Evolutionary conservation across 108 stramenopile species (phyloP), one percentile per base, ranked within the genome.

Genomic region (Parietichytrium sp.): DNA sequence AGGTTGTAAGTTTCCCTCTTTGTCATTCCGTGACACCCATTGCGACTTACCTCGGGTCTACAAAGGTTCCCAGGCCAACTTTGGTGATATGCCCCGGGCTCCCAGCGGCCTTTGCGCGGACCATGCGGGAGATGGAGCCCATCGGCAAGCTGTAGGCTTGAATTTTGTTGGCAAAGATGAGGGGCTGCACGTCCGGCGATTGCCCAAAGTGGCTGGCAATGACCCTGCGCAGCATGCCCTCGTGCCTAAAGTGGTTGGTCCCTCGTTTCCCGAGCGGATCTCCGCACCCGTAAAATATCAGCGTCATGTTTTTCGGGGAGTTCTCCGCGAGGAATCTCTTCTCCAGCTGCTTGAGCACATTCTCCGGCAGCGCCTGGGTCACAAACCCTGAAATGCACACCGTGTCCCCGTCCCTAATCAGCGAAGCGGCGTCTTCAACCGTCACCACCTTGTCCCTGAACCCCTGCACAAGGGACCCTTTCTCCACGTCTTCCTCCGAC

Each of bases 191-290:
- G 79, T 83, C 80, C 16, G 93, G 93, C 29, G 87, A 86, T 83
- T 92, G 92, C 20, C 93, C 92, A 51, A 87, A 94, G 87, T 89
- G 91, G 51, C 87, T 88, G n/a, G 92, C 93, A 72, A 94, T 92
- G 18, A 92, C 85, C n/a, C 93, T 81, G n/a, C 83, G 83, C 2
- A 94, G 79, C 85, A 92, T 88, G 42, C 61, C 61, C 38, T 36
- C 20, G 61, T 72, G 61, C 38, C 20, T 92, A 29, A 94, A 84
- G 83, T 94, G 90, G 55, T 91, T 91, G 52, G 90, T 81, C 12
- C 93, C 93, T 33, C 84, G 55, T 4, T 49, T 87, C 25, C 82
- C 86, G 81, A 83, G 92, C 82, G 91, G 91, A 18, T 91, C 93
- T 13, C 91, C 91, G 48, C 92, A 91, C 4, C 92, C 93, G 3